Conservation (phyloP, 2,329 filamentous ascomycete species). For the Capronia americana region DNA sequence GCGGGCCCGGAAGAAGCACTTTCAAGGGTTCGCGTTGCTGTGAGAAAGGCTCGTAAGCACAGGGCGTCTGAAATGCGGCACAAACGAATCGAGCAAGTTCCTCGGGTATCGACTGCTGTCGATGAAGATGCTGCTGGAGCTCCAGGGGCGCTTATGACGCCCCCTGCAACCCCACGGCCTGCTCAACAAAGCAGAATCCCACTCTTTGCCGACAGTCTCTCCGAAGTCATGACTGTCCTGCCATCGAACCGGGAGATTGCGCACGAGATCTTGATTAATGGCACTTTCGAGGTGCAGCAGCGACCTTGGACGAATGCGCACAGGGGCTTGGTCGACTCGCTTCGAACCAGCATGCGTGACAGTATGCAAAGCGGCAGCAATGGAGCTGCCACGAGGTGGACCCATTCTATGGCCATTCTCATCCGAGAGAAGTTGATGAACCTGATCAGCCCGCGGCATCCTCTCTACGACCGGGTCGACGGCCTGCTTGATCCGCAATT, state of each 20-base stretch:
- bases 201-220: constrained; percentile 48
- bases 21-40: constrained; percentile 64
- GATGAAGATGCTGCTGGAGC: constrained; percentile 42
- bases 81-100: constrained; percentile 32
- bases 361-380: constrained; percentile 64
- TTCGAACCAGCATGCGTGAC: constrained; percentile 60
- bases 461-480: constrained; percentile 65
- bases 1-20: constrained; percentile 67
- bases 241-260: constrained; percentile 67
- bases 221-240: constrained; percentile 64
- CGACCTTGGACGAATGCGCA: constrained; percentile 57
- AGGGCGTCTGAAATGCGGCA: constrained; percentile 31
- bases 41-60: constrained; percentile 58
- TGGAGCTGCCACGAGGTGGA: constrained; percentile 64
- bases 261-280: constrained; percentile 69
- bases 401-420: constrained; percentile 70
- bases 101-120: constrained; percentile 36
- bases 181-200: constrained; percentile 48
- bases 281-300: constrained; percentile 66
- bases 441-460: constrained; percentile 65
- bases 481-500: constrained; percentile 66
- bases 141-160: constrained; percentile 31
- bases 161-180: constrained; percentile 44
- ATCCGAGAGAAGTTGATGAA: constrained; percentile 66
- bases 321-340: constrained; percentile 60